Percentiles rank a stretch among this genome's conserved stretches.
Evolutionary conservation across 805 yeast genomes (phyloP).

Genomic region (Saccharomycopsis selenospora): DNA sequence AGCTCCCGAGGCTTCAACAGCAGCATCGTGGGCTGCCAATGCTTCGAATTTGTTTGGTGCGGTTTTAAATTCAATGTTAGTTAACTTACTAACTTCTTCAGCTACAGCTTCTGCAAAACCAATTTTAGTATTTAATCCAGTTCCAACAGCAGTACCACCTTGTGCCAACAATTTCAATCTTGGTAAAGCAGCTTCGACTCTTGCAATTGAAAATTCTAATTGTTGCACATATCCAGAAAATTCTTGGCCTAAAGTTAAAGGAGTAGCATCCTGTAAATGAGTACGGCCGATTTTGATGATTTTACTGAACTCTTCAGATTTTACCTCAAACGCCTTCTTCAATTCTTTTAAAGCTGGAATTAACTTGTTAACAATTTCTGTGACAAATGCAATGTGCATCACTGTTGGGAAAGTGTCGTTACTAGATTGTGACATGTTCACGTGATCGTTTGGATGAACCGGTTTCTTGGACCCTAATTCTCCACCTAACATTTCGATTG

Average conservation of each 20-base stretch:
- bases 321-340: conserved; percentile 69
- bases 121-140: conserved; percentile 89
- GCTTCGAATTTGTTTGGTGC: conserved; percentile 99
- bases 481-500: conserved; percentile 94
- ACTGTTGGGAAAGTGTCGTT: conserved; percentile 99
- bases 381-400: conserved; percentile 98
- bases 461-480: conserved; percentile 85
- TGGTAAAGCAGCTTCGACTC: conserved; percentile 73
- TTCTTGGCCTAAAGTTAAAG: conserved; percentile 96
- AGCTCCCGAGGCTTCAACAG: conserved; percentile 97
- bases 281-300: conserved; percentile 99
- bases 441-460: conserved; percentile 98
- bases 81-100: conserved; percentile 71
- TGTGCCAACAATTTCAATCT: conserved; percentile 82
- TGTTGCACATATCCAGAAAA: conserved; percentile 96
- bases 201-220: conserved; percentile 78
- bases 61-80: conserved; percentile 83
- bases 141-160: conserved; percentile 99
- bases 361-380: conserved; percentile 68
- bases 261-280: conserved; percentile 98
- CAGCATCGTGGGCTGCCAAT: conserved; percentile 96
- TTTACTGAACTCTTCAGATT: conserved; percentile 74
- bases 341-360: conserved; percentile 74
- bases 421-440: conserved; percentile 97
- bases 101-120: conserved; percentile 90